These are phyloP conservation scores for Rhododendron molle DNA, from an alignment of 148 eudicot species.

Conservation along the genomic window DNA sequence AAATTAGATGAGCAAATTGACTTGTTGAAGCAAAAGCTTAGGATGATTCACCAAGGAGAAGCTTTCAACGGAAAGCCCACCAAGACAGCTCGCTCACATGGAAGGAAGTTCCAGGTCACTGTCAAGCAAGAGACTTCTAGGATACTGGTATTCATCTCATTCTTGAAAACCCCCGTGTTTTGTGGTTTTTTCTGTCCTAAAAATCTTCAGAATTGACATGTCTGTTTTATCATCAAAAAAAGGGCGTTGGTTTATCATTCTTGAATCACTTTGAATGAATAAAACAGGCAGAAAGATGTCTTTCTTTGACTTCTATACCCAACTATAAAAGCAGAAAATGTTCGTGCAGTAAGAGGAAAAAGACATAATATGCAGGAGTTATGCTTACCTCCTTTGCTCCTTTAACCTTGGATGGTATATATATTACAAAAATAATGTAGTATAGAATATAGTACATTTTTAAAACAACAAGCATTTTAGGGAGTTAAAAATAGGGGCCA, in stretches of 20 bases:
- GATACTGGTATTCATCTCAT: constrained; percentile 39
- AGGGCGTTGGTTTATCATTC: background rate
- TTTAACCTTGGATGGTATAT: background rate
- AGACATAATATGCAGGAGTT: background rate
- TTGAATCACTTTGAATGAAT: background rate
- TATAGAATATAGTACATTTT: no score
- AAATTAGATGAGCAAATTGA: constrained; percentile 48
- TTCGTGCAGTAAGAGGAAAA: background rate
- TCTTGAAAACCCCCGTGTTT: background rate
- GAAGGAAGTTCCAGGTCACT: constrained; percentile 51
- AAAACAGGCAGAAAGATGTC: no score
- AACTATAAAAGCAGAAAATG: background rate
- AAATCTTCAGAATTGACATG: background rate
- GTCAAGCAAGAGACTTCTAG: constrained; percentile 48
- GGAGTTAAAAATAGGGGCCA: no score
- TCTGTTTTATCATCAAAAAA: background rate
- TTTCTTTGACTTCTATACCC: background rate
- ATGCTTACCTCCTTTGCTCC: background rate
- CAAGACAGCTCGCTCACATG: constrained; percentile 56
- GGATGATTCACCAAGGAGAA: constrained; percentile 46
- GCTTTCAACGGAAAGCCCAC: constrained; percentile 55
- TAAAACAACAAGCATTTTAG: no score
- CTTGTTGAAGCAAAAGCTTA: constrained; percentile 44
- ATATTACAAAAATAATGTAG: no score
- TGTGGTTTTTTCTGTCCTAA: background rate